Evolutionary conservation across 2,329 filamentous ascomycete genomes (phyloP), one percentile per base, ranked within the genome.

Genomic region (Hortaea sp.): DNA sequence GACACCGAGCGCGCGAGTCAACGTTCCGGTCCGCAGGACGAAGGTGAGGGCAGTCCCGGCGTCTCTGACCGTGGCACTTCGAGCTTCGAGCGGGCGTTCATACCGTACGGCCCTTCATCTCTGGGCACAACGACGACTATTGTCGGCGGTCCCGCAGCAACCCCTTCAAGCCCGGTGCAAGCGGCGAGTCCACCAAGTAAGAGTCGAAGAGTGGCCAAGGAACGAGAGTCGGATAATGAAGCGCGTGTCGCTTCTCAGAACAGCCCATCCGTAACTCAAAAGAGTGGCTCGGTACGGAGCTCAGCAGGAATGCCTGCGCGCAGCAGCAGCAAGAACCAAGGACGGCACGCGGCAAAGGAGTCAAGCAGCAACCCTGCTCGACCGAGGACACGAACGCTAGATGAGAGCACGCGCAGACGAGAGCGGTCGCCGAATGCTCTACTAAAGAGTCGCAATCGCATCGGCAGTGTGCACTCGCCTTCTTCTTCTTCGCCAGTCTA

Each of bases 401-500:
- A 75, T 41, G 72, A 72, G 51, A 35, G n/a, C 32, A 57, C 66
- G 27, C 57, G 59, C 6, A 61, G 63, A 6, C 57, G 67, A 42
- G 68, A 70, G 43, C 59, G 57, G 34, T 67, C 65, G 10, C 66
- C 71, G n/a, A 59, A 66, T 30, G 61, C 62, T 41, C 56, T 68
- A 39, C 66, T 65, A 38, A 58, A 64, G 40, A 66, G 79, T 48
- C 73, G 68, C 83, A 77, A 81, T 56, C 75, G 83, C 43, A 77
- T 87, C 39, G 81, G 83, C 42, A 87, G 84, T 29, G 78, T 87
- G 55, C 81, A 83, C 55, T 82, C 81, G 32, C 73, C 79, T 6
- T 67, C 72, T 4, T 73, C 79, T 6, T 67, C 72, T 4, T 76
- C 79, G 4, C 70, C 77, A 41, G 69, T 72, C 42, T 71, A 74